phyloP scores from a whole-genome alignment of 192 early-diverging fungal species.

The Geranomyces michiganensis region DNA sequence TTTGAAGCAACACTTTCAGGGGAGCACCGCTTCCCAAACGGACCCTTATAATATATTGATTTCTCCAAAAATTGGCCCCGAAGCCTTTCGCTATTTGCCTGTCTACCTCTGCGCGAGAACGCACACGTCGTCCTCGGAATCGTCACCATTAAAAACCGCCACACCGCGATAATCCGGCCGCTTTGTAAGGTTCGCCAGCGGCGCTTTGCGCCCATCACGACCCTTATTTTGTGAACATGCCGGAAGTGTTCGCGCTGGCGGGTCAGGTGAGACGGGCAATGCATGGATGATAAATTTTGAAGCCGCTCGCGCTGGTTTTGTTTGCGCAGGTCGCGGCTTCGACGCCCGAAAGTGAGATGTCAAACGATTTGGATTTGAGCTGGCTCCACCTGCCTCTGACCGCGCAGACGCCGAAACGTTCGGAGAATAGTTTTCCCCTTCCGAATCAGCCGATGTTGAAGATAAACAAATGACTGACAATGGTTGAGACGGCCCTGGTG shows the following conservation, averaged over 20 bases:
- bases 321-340: background rate
- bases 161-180: background rate
- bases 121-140: constrained; percentile 5
- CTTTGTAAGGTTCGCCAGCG: too few species aligned
- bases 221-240: background rate
- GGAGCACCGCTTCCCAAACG: too few species aligned
- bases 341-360: background rate
- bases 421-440: background rate
- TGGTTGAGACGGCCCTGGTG: background rate
- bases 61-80: too few species aligned
- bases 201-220: too few species aligned
- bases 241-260: background rate
- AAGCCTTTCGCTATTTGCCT: too few species aligned
- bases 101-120: too few species aligned
- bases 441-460: background rate
- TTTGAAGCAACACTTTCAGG: too few species aligned
- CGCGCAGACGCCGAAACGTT: background rate
- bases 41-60: too few species aligned
- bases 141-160: background rate
- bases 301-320: background rate
- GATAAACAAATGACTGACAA: background rate
- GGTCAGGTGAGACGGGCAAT: background rate
- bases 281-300: background rate
- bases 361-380: background rate
- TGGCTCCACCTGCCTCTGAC: background rate